Evolutionary conservation across 306 rosid species (phyloP), one percentile per base, ranked within the genome.

Genomic region (Sicyos baderoa): DNA sequence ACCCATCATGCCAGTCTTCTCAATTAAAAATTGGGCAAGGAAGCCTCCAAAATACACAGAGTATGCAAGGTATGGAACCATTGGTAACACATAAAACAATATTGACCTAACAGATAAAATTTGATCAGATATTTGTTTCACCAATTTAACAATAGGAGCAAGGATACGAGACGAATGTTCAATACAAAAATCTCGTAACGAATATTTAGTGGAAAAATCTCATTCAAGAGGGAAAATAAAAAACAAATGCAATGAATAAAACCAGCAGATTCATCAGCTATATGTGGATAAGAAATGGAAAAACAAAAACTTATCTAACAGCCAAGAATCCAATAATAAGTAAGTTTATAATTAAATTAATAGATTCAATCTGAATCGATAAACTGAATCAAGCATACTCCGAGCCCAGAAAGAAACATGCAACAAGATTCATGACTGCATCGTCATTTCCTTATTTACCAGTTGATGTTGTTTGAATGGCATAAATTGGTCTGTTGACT

Each of bases 1-100:
- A 67, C 99, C 99, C 99, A 90, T 88, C 99, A 94, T 94, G 70
- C 99, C 99, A 94, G 85, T 86, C 90, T 88, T 90, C 86, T 94
- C 99, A 17, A 90, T 82, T 72, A 88, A 32, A 84, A 94, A 94
- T 80, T 90, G 96, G 71, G 81, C 51, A 80, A 94, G 85, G 81
- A 90, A 84, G 66, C 91, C 99, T 70, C 96, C 96, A 77, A 90
- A 94, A 83, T 90, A 94, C 70, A 88, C 96, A 66, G 87, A 74
- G 75, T 90, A 90, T 17, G 85, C 81, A 55, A 94, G 78, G 80
- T 81, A 81, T 68, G 99, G 99, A 81, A 94, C 76, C 60, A 88
- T 76, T 79, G 99, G 96, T 61, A 88, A 68, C 78, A 88, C 66
- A 78, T 90, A 90, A 72, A 81, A 81, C 68, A 85, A 58, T 54